Evolutionary conservation across 2,329 filamentous ascomycete species (phyloP), one percentile per base, ranked within the genome.

Genomic region (Talaromyces sp.): DNA sequence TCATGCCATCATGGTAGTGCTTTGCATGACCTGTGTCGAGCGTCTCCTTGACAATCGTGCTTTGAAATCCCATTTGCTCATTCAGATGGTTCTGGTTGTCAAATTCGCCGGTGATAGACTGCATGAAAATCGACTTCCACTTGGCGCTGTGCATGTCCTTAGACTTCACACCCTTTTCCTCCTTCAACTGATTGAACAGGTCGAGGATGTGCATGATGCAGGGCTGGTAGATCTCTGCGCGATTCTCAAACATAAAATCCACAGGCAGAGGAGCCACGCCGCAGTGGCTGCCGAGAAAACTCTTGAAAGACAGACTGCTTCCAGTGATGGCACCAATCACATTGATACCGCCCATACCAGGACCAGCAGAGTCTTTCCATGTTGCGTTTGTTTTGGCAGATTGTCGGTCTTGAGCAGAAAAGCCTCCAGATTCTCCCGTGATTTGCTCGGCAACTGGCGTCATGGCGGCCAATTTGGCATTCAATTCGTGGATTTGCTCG

Each of bases 61-160:
- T 57, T 7, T 68, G 52, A 58, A 77, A 76, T 0, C 75, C 76
- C 63, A 78, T 73, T 24, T 76, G 68, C 6, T 58, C 46, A 58
- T 72, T 73, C 27, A 72, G 62, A 17, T 62, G 43, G 35, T 64
- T 53, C 54, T 73, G 70, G 1, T 70, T 65, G 29, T 72, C 70
- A 59, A 68, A 72, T 3, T 59, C 54, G 19, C 68, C 70, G 10
- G 70, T 73, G n/a, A 70, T 67, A 2, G 71, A 67, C 57, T 73
- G 71, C 61, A 69, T 56, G 56, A 70, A 72, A 2, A 69, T 64
- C 0, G 70, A 68, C 31, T 60, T 70, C 70, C 70, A 73, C 14
- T 67, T 66, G n/a, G 66, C 67, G 24, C 65, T 58, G 17, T 62
- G 69, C 17, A 70, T 62, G 14, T 61, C 53, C 12, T 19, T 43